Evolutionary conservation across 2,329 filamentous ascomycete genomes (phyloP), one percentile per base, ranked within the genome.

Genomic region (Plenodomus biglobosus): DNA sequence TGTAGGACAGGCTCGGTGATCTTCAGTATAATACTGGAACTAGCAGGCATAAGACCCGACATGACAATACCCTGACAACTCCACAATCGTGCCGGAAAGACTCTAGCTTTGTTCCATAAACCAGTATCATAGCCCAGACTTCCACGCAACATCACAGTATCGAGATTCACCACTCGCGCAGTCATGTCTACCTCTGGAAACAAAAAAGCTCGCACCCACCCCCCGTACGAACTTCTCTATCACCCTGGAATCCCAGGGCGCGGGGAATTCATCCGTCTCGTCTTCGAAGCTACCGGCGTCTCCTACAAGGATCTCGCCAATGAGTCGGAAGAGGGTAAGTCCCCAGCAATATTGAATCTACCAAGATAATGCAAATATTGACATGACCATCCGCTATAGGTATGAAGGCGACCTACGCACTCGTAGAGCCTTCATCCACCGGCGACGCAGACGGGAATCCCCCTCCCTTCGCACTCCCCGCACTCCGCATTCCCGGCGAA

Each of bases 171-270:
- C 22, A 24, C 10, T 24, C 22, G 5, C 22, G 22, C 22, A 24
- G 22, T 24, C 22, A 24, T 24, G 22, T 5, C 27, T 15, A 32
- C 27, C 22, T 24, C 22, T 24, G 22, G 22, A 32, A 32, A 15
- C 27, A 32, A 10, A 3, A 32, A 10, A 32, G 27, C 27, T 11
- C 27, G 13, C 13, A 32, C 27, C 27, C 70, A 66, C 46, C 74
- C 64, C 44, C 73, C 77, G 0, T 88, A 86, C 66, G 76, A 85
- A 55, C 79, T 88, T 48, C 76, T 88, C 65, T 91, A 91, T 78
- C 88, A 86, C 81, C 85, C 86, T 16, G 71, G 70, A 16, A 74
- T 90, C 8, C 88, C 88, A 27, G 88, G 88, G 35, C 85, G 88
- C 40, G 88, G 84, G 52, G 88, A 92, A 66, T 83, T 84, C 68